These are phyloP conservation scores for Oryza longistaminata DNA, from an alignment of 176 grass and related monocot genomes.

Conservation along the genomic window DNA sequence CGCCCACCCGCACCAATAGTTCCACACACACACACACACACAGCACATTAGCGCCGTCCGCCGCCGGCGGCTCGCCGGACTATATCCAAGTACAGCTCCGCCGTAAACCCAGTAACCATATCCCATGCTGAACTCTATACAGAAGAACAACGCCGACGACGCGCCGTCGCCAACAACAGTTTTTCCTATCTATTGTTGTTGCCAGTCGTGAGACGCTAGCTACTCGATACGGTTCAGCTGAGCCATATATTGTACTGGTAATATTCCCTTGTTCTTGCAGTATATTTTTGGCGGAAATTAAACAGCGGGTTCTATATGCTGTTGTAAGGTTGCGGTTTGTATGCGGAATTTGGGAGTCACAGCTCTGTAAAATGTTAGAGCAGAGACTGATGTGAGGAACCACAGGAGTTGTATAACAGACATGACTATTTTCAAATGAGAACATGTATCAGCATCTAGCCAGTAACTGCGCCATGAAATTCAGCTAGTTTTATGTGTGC, in stretches of 20 bases:
- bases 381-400: background rate
- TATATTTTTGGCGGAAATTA: background rate
- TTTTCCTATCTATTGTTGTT: conserved; percentile 55
- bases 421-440: background rate
- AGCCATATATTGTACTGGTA: conserved; percentile 13
- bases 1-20: background rate
- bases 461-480: background rate
- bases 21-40: background rate
- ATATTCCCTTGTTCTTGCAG: background rate
- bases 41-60: background rate
- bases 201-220: conserved; percentile 29
- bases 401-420: background rate
- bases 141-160: background rate
- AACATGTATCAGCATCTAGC: background rate
- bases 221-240: background rate
- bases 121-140: background rate
- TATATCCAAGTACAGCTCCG: background rate
- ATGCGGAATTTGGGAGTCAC: background rate
- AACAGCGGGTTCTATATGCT: background rate
- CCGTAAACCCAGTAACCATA: background rate
- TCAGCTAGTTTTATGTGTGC: background rate
- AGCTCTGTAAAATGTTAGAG: conserved; percentile 23
- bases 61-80: background rate
- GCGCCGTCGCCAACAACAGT: conserved; percentile 43
- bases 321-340: background rate